Base-by-base conservation (phyloP, 805 yeast species). In the Kuraishia hungarica region DNA sequence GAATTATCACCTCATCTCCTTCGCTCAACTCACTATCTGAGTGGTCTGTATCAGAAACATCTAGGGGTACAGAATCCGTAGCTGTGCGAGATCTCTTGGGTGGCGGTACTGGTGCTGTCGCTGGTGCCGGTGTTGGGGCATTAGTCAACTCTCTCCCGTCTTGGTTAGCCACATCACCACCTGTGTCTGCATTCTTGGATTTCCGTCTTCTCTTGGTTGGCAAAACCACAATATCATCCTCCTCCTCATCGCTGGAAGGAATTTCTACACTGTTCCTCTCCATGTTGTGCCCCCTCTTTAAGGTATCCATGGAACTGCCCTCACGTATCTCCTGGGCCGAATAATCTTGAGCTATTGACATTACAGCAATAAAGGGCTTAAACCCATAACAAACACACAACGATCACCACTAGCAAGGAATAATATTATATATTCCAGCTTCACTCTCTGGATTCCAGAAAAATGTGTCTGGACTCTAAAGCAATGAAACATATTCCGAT, bases 1-100 rank as follows among this genome's bases (percentile, higher is more conserved):
- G 47, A 13, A 64, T 61, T 5, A 65, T 62, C 20, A 73, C 66
- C 24, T 69, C 71, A 47, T 67, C 65, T 19, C 60, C 64, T 35
- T 65, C 71, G 2, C 64, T 20, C 56, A 54, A 17, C 48, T 35
- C 43, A 15, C 43, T 35, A 15, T n/a, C 49, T 11, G 50, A 52
- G n/a, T 39, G 39, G 8, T 52, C 54, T 6, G 54, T 43, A 20
- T 52, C 51, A 13, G 54, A 52, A 5, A 24, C 39, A 23, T 52
- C 54, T 20, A 47, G 50, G 10, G 48, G 21, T 26, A 24, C 21
- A 15, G 43, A 20, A 17, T 19, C 17, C 17, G 43, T 35, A 13
- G 43, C 35, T 24, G 51, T 24, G 35, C 35, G 39, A n/a, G n/a
- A 11, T 49, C 51, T 49, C 29, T 22, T 49, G 43, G 28, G 28